phyloP scores from a whole-genome alignment of 305 asterid genomes.

The Plantago coronopus region DNA sequence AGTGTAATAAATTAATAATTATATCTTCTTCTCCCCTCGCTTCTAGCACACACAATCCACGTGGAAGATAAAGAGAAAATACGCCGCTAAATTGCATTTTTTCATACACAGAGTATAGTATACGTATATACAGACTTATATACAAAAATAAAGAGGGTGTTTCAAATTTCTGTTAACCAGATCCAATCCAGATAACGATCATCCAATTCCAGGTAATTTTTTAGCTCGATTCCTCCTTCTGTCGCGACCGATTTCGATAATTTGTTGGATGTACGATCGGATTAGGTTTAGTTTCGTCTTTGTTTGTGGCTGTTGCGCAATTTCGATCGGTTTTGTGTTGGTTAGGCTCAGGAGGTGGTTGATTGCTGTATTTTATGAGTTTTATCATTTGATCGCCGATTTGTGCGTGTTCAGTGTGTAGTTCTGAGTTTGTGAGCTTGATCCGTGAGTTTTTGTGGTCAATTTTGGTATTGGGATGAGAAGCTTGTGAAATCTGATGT shows the following conservation, averaged over 20 bases:
- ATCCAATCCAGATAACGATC: conserved; percentile 23
- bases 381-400: neutral
- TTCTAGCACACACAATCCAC: conserved; percentile 17
- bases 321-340: conserved; percentile 9
- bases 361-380: too few species aligned
- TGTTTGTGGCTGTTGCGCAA: neutral
- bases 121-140: conserved; percentile 16
- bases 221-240: conserved; percentile 17
- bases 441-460: too few species aligned
- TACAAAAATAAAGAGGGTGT: conserved; percentile 8
- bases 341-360: conserved; percentile 1
- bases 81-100: conserved; percentile 24
- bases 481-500: too few species aligned
- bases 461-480: too few species aligned
- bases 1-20: too few species aligned
- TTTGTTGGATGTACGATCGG: conserved; percentile 11
- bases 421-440: too few species aligned
- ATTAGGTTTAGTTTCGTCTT: conserved; percentile 44
- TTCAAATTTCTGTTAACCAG: conserved; percentile 20
- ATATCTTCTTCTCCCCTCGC: neutral
- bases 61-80: conserved; percentile 27
- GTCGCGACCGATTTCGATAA: conserved; percentile 14
- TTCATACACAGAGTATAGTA: conserved; percentile 16
- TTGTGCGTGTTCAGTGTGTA: neutral
- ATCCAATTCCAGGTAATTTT: conserved; percentile 26